Conservation (phyloP, 2,329 filamentous ascomycete species). For the Cercospora sp. region DNA sequence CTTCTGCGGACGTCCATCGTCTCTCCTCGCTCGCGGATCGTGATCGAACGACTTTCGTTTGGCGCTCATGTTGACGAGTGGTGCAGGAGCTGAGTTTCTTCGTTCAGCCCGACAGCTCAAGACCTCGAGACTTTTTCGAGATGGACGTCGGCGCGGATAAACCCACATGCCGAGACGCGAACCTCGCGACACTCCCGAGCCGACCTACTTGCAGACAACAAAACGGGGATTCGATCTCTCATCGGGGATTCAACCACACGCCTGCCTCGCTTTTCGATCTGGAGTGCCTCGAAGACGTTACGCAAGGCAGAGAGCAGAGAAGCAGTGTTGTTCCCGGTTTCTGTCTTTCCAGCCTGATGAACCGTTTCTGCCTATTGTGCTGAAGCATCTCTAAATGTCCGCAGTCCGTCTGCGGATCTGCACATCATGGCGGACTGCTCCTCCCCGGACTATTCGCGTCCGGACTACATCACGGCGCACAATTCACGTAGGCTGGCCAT, state of each 20-base stretch:
- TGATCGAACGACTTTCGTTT: slow-evolving; percentile 40
- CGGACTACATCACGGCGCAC: slow-evolving; percentile 5
- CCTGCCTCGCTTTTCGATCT: not conserved
- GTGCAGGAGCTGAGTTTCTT: not conserved
- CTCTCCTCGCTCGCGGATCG: slow-evolving; percentile 22
- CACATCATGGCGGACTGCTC: slow-evolving; percentile 9
- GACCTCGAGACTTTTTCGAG: slow-evolving; percentile 13
- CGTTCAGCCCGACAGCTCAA: not conserved
- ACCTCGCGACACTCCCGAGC: not conserved
- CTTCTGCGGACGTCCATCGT: slow-evolving; percentile 31
- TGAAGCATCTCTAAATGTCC: slow-evolving; percentile 1
- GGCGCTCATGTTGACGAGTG: slow-evolving; percentile 35
- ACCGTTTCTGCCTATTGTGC: not conserved
- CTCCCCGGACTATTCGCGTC: not conserved
- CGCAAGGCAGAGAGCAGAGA: not conserved
- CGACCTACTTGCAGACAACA: not conserved
- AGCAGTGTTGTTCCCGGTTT: not conserved
- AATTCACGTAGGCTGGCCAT: slow-evolving; percentile 20
- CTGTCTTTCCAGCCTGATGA: not conserved
- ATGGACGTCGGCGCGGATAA: slow-evolving; percentile 3
- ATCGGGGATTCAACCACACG: not conserved
- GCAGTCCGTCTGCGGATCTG: not conserved
- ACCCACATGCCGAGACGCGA: not conserved
- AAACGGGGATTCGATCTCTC: not conserved
- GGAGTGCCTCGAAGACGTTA: not conserved